These are phyloP conservation scores for Zostera marina DNA, from an alignment of 116 monocot species.

Conservation along the genomic window DNA sequence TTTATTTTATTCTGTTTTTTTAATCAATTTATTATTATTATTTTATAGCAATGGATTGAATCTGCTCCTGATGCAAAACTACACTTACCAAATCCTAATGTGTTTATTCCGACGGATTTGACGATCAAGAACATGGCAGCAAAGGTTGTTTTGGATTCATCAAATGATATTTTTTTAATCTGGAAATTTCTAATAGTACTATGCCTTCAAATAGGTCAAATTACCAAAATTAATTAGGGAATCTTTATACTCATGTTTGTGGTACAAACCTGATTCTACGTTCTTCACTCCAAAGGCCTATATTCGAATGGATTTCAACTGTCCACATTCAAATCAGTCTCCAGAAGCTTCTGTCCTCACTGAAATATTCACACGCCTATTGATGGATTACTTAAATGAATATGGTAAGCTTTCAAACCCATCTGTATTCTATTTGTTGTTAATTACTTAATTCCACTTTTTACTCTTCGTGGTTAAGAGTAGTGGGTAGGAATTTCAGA, in stretches of 20 bases:
- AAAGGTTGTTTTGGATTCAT: conserved; percentile 23
- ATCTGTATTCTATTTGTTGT: too few relatives aligned
- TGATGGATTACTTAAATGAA: too few relatives aligned
- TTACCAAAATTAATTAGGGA: conserved; percentile 50
- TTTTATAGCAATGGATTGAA: conserved; percentile 63
- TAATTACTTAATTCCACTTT: too few relatives aligned
- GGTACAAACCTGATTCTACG: conserved; percentile 84
- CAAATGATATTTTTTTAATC: not conserved
- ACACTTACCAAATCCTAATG: conserved; percentile 65
- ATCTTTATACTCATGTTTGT: conserved; percentile 70
- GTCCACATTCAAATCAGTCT: conserved; percentile 56
- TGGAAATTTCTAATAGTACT: not conserved
- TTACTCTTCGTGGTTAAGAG: too few relatives aligned
- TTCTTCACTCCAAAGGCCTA: conserved; percentile 76
- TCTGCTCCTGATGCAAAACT: conserved; percentile 49
- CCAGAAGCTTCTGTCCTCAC: conserved; percentile 32
- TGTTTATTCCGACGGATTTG: conserved; percentile 74
- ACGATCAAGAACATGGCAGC: conserved; percentile 35
- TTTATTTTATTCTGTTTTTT: not conserved
- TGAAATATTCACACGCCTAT: too few relatives aligned
- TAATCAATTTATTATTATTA: not conserved
- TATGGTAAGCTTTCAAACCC: too few relatives aligned
- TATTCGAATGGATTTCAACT: conserved; percentile 66
- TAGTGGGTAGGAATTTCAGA: too few relatives aligned
- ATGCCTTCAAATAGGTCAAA: conserved; percentile 24